Base-by-base conservation (phyloP, 2,329 filamentous ascomycete species). In the Aureobasidium sp. region DNA sequence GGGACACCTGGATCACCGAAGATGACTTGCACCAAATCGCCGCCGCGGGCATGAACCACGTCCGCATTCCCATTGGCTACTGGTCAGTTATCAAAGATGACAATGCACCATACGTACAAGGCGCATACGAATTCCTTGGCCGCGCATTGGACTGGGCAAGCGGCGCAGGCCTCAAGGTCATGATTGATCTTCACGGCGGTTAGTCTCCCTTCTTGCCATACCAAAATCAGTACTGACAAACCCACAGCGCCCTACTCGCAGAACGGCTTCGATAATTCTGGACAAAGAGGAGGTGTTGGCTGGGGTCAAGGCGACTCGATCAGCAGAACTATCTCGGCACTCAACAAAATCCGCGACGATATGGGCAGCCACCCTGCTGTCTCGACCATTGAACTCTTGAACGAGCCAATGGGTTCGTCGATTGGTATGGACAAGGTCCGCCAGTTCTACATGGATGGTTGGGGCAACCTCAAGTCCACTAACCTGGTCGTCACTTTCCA, bases 131-230 rank as follows among this genome's bases (percentile, higher is more conserved):
- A 17, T 78, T 80, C 67, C 76, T 88, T 11, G 82, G 85, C 63
- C 69, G 79, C 64, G 82, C 84, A 27, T 76, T 87, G 61, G 72
- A 75, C 64, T 86, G 86, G 82, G 87, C 86, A 12, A 73, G 79
- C 63, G 74, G 70, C 48, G 77, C 81, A 48, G 82, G 82, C 4
- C 70, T 89, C 53, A 86, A 86, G 68, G 83, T 88, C 45, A 81
- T 87, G 73, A 79, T 89, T 67, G 87, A 89, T 70, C 73, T 89
- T 25, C 87, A 89, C 68, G 86, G 86, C 66, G 83, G 82, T 84
- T 75, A 42, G 14, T 44, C 14, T 11, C 22, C n/a, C 31, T 20
- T 14, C 5, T 8, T 37, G 5, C 5, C 9, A n/a, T 9, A 20
- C 11, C 5, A 17, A n/a, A 7, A 31, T 31, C 20, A 5, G n/a